Conservation (phyloP, 2,329 filamentous ascomycete species). For the Sarocladium kiliense region DNA sequence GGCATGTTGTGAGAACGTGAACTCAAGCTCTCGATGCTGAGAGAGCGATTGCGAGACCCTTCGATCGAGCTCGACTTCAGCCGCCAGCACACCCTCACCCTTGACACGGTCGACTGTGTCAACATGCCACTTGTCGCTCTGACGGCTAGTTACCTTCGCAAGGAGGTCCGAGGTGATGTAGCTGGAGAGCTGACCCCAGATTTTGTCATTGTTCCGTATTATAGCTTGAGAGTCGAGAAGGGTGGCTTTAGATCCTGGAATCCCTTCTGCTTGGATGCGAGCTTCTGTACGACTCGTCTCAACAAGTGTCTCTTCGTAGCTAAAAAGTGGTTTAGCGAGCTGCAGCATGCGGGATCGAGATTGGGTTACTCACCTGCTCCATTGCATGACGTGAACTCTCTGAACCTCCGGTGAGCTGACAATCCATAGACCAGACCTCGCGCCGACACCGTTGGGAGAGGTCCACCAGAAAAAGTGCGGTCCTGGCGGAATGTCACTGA, state of each 20-base stretch:
- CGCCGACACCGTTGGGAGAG: conserved; percentile 39
- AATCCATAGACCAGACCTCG: conserved; percentile 55
- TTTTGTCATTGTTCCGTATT: conserved; percentile 20
- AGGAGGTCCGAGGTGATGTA: conserved; percentile 42
- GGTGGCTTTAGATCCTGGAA: conserved; percentile 19
- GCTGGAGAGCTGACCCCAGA: conserved; percentile 50
- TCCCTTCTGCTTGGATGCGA: conserved; percentile 35
- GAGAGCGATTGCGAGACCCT: conserved; percentile 27
- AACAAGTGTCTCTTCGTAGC: conserved; percentile 46
- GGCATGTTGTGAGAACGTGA: conserved; percentile 38
- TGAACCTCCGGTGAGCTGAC: conserved; percentile 25
- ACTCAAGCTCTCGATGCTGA: conserved; percentile 37
- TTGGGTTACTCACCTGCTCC: conserved; percentile 34
- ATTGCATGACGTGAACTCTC: conserved; percentile 42
- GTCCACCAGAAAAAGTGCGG: conserved; percentile 57
- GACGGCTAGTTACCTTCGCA: conserved; percentile 38
- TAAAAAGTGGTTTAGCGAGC: background rate
- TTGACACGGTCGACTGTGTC: conserved; percentile 48
- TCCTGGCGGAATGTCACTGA: conserved; percentile 50
- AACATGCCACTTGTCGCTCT: conserved; percentile 41
- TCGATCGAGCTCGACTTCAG: conserved; percentile 33
- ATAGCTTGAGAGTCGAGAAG: conserved; percentile 13
- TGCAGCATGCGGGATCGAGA: background rate
- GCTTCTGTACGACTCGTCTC: conserved; percentile 43
- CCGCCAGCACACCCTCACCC: conserved; percentile 33